Evolutionary conservation across 2,329 filamentous ascomycete genomes (phyloP), one percentile per base, ranked within the genome.

Genomic region (Incumbomyces lentus): DNA sequence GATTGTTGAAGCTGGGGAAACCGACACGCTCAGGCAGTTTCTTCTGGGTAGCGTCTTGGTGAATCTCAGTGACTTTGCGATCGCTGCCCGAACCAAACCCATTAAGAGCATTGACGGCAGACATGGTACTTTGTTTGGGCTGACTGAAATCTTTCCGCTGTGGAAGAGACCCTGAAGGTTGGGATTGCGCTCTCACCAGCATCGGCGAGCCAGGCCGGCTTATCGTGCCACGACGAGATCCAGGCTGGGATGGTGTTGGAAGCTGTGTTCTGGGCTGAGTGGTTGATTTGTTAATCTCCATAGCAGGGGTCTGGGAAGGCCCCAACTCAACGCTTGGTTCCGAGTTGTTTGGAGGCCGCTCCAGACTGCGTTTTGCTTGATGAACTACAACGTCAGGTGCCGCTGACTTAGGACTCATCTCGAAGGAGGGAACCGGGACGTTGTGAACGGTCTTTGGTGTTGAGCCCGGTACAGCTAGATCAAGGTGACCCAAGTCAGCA

Each of bases 21-120:
- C 80, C 81, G 11, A 88, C 68, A 46, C 82, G 79, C 54, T 87
- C 87, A 12, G 79, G 79, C 47, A 95, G 70, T 57, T 86, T 87
- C 64, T 86, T 90, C 52, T 95, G 86, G 1, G 69, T 56, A 13
- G 61, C 58, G 47, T 67, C 69, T 7, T 62, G 51, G 44, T 64
- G 67, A 19, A 55, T 45, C 22, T 64, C 61, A 39, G 30, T 26
- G n/a, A 19, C 45, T 47, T 40, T 50, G 16, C 47, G 48, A 16
- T 51, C 50, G 30, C 32, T 30, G 19, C 40, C 44, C 32, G 46
- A 48, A 11, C 49, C 52, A 37, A 54, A 53, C 0, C 53, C 56
- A 36, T 55, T 52, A 31, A 53, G 51, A 30, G 52, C 53, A 35
- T 49, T 52, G 26, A 55, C 40, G 10, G 50, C 55, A 30, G 51